phyloP scores from a whole-genome alignment of 1,284 basidiomycete genomes.

The Spongispora temasekensis region DNA sequence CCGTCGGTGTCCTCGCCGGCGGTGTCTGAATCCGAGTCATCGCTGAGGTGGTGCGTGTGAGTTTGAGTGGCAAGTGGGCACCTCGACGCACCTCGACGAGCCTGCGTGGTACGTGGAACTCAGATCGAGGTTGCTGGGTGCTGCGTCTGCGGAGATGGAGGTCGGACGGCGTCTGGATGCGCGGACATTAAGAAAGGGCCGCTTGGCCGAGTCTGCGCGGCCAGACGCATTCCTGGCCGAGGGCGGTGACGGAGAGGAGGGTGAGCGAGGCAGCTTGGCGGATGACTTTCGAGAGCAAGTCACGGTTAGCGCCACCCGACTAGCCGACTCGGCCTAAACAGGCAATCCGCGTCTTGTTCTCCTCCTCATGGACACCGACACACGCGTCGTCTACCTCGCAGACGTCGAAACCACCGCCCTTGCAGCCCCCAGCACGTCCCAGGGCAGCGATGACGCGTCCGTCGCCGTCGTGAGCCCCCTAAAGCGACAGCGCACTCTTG shows the following conservation, averaged over 20 bases:
- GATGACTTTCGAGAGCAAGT: too few relatives aligned
- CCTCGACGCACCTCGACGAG: slow-evolving; percentile 59
- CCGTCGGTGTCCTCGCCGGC: slow-evolving; percentile 38
- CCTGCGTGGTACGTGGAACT: slow-evolving; percentile 86
- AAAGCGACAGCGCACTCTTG: slow-evolving; percentile 65
- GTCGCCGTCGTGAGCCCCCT: too few relatives aligned
- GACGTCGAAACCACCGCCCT: slow-evolving; percentile 46
- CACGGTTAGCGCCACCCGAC: background rate
- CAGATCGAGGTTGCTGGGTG: slow-evolving; percentile 53
- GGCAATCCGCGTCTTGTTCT: slow-evolving; percentile 11
- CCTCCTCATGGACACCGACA: slow-evolving; percentile 19
- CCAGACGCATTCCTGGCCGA: slow-evolving; percentile 44
- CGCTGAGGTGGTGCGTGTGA: slow-evolving; percentile 20
- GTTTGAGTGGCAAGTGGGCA: slow-evolving; percentile 27
- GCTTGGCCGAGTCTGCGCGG: slow-evolving; percentile 45
- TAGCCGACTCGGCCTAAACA: background rate
- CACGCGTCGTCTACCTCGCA: slow-evolving; percentile 54
- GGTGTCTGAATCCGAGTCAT: slow-evolving; percentile 34
- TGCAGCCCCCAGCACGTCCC: slow-evolving; percentile 17
- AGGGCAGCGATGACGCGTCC: slow-evolving; percentile 16
- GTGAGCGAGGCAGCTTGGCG: slow-evolving; percentile 72
- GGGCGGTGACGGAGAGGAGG: slow-evolving; percentile 74
- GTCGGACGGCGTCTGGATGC: slow-evolving; percentile 40
- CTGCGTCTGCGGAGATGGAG: slow-evolving; percentile 22
- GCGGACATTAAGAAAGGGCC: slow-evolving; percentile 39